Evolutionary conservation across 2,329 filamentous ascomycete genomes (phyloP).

Genomic region (Trichophyton benhamiae): DNA sequence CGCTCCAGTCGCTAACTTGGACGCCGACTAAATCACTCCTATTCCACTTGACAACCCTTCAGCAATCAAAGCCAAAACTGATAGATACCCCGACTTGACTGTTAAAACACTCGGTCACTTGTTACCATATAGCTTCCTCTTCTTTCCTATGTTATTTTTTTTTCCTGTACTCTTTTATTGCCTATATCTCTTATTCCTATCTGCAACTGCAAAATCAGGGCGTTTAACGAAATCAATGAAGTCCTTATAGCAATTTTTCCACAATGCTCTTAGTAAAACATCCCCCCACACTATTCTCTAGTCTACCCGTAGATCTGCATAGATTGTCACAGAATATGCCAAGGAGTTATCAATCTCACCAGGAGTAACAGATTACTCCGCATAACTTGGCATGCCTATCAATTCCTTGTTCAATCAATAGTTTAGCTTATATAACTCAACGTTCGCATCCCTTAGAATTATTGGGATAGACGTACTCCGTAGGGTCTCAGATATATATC

Average conservation of each 20-base stretch:
- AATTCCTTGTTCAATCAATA: too few species aligned
- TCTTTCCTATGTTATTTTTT: neutral
- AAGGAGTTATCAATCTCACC: too few species aligned
- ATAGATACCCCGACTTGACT: neutral
- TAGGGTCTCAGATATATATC: too few species aligned
- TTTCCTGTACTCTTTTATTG: neutral
- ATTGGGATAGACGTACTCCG: too few species aligned
- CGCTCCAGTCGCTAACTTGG: conserved; percentile 59
- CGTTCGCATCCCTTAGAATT: too few species aligned
- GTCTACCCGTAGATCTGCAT: neutral
- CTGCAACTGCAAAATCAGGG: neutral
- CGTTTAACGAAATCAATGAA: neutral
- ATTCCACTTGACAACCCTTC: neutral
- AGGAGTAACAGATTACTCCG: too few species aligned
- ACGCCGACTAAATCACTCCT: conserved; percentile 51
- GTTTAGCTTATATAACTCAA: too few species aligned
- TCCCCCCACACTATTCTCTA: neutral
- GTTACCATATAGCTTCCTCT: neutral
- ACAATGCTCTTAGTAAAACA: neutral
- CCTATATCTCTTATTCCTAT: neutral
- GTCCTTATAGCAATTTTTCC: neutral
- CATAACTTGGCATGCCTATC: too few species aligned
- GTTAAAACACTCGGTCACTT: neutral
- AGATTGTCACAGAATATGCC: neutral
- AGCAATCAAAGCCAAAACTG: neutral